Evolutionary conservation across 2,329 filamentous ascomycete genomes (phyloP).

Genomic region (Cladosporium cucumerinum): DNA sequence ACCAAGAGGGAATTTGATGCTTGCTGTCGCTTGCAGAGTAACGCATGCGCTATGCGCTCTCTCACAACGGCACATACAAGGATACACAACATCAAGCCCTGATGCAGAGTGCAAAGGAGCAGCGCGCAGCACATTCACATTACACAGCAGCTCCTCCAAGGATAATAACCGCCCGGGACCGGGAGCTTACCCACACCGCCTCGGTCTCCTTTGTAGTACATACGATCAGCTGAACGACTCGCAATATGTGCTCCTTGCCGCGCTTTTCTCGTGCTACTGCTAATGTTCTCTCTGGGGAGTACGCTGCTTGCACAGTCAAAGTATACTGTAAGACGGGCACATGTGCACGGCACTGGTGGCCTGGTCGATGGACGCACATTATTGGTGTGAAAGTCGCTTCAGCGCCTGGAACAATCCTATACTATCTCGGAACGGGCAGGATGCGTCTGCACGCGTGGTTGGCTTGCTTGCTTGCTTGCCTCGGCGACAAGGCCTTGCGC

Average conservation of each 20-base stretch:
- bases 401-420: not conserved
- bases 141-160: not conserved
- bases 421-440: not conserved
- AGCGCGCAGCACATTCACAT: not conserved
- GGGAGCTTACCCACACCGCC: no score
- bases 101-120: not conserved
- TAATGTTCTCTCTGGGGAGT: not conserved
- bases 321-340: not conserved
- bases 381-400: not conserved
- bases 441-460: not conserved
- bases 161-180: not conserved
- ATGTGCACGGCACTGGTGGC: not conserved
- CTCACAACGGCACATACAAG: not conserved
- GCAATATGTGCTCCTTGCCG: not conserved
- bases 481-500: not conserved
- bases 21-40: not conserved
- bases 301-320: no score
- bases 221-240: not conserved
- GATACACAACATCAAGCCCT: not conserved
- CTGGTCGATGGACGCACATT: no score
- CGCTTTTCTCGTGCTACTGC: not conserved
- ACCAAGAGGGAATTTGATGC: not conserved
- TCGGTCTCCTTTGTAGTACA: not conserved
- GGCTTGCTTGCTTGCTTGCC: slow-evolving; percentile 1
- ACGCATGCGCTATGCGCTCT: not conserved